These are phyloP conservation scores for Aspergillus leporis DNA, from an alignment of 495 filamentous ascomycete genomes.

Conservation along the genomic window DNA sequence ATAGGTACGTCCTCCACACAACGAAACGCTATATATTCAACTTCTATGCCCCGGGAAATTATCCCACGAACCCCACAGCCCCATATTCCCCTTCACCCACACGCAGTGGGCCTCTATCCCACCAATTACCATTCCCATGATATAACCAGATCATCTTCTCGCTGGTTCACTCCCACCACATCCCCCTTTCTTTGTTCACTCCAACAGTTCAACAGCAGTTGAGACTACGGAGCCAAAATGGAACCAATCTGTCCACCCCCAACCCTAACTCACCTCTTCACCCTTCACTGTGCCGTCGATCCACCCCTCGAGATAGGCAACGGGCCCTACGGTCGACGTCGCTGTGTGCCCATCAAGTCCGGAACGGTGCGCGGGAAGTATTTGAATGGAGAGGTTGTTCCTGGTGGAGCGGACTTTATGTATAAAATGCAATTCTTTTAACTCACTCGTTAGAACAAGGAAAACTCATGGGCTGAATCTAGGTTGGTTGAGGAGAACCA, in stretches of 20 bases:
- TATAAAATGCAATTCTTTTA: conserved; percentile 6
- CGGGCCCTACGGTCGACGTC: conserved; percentile 31
- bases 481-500: conserved; percentile 32
- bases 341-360: conserved; percentile 31
- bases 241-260: conserved; percentile 28
- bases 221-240: conserved; percentile 19
- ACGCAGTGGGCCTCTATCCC: neutral
- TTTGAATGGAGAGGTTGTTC: conserved; percentile 30
- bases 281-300: conserved; percentile 29
- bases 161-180: neutral
- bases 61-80: too few species aligned
- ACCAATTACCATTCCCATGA: neutral
- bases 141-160: neutral
- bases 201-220: neutral
- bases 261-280: conserved; percentile 32
- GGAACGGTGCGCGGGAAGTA: conserved; percentile 26
- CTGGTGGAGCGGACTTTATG: conserved; percentile 36
- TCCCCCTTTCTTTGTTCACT: neutral
- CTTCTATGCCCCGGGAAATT: too few species aligned
- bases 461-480: neutral
- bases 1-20: too few species aligned
- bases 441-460: neutral
- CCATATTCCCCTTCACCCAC: neutral
- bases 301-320: conserved; percentile 32
- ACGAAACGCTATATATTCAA: too few species aligned